Conservation (phyloP, 176 grass and related monocot species). For the Echinochloa phyllopogon region DNA sequence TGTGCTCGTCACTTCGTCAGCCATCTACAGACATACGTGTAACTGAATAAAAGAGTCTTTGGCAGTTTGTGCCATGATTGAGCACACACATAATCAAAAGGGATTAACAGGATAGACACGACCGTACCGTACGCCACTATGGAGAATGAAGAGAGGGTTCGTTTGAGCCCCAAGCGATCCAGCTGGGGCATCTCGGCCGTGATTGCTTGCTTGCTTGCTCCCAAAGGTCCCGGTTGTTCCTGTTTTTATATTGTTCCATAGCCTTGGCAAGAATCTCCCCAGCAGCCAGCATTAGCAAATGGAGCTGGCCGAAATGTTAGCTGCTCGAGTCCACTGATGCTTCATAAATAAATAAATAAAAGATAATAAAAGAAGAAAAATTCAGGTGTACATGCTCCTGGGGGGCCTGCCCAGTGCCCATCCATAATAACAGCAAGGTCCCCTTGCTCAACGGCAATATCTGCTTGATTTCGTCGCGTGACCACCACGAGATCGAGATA, state of each 20-base stretch:
- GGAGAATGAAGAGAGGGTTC: not conserved
- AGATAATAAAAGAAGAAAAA: not conserved
- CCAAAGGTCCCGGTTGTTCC: not conserved
- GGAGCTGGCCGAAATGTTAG: not conserved
- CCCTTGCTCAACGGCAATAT: not conserved
- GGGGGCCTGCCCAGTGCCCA: too few relatives aligned
- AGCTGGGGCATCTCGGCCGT: not conserved
- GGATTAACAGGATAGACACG: not conserved
- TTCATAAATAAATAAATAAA: not conserved
- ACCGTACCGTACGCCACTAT: too few relatives aligned
- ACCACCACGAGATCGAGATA: not conserved
- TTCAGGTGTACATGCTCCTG: slow-evolving; percentile 16
- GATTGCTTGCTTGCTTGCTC: not conserved
- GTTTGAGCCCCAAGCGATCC: not conserved
- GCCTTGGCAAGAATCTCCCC: slow-evolving; percentile 8
- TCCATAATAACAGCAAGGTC: not conserved
- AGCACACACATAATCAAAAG: not conserved
- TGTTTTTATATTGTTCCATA: not conserved
- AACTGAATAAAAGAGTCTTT: not conserved
- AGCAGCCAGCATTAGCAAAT: not conserved
- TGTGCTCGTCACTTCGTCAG: too few relatives aligned
- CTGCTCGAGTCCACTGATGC: not conserved
- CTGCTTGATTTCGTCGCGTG: not conserved
- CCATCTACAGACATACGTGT: not conserved
- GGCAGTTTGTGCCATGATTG: not conserved